Percentiles rank a stretch among this genome's conserved stretches.
Conservation (phyloP, 768 basidiomycete species). For the Lactarius vividus region DNA sequence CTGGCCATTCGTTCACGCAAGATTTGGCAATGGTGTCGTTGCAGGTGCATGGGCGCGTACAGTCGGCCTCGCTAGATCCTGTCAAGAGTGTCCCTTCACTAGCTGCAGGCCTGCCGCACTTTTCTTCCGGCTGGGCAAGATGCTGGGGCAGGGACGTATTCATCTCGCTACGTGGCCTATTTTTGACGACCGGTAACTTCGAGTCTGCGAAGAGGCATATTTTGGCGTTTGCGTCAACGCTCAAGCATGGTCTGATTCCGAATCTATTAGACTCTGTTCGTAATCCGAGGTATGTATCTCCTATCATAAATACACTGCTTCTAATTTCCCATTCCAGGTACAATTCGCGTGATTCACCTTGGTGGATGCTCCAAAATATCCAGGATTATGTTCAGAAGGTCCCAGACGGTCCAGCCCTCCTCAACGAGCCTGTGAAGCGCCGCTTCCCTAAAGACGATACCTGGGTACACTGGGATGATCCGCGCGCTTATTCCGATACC, state of each 20-base stretch:
- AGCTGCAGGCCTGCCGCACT: constrained; percentile 95
- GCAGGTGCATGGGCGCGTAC: constrained; percentile 89
- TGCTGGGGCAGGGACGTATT: constrained; percentile 97
- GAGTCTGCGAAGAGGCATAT: constrained; percentile 87
- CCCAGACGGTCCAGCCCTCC: constrained; percentile 78
- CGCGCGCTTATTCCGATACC: constrained; percentile 75
- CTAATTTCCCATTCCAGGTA: constrained; percentile 47
- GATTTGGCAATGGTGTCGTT: constrained; percentile 81
- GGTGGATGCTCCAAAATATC: constrained; percentile 99
- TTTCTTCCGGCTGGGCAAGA: constrained; percentile 88
- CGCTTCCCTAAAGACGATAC: constrained; percentile 93
- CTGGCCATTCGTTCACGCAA: constrained; percentile 87
- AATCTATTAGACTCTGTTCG: constrained; percentile 90
- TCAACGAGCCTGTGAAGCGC: constrained; percentile 81
- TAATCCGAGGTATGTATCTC: constrained; percentile 62
- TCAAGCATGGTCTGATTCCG: constrained; percentile 95
- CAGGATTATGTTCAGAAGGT: constrained; percentile 87
- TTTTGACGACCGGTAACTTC: constrained; percentile 89
- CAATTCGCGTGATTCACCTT: constrained; percentile 96
- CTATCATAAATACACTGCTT: neutral
- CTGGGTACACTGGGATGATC: constrained; percentile 91
- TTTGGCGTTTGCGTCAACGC: constrained; percentile 84
- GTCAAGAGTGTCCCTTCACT: constrained; percentile 68
- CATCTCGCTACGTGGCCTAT: constrained; percentile 89
- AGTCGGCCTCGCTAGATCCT: constrained; percentile 87